phyloP scores from a whole-genome alignment of 192 early-diverging fungal species.

The Backusella australiensis region DNA sequence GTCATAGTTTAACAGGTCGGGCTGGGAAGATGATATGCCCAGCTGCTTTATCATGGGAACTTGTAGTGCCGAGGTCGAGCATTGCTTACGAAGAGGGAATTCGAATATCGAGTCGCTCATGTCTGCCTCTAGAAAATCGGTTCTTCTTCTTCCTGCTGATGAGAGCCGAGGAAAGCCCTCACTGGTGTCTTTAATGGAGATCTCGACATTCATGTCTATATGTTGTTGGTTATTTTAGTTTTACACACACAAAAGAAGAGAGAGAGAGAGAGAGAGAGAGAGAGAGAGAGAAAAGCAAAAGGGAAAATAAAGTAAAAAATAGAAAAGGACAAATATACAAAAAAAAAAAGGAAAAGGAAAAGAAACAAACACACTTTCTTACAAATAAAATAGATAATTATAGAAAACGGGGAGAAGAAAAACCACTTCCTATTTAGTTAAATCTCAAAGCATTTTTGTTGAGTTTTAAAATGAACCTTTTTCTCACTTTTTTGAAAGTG shows the following conservation, averaged over 20 bases:
- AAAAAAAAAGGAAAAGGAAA: background rate
- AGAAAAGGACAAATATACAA: background rate
- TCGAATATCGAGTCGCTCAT: conserved; percentile 15
- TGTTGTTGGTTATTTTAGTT: background rate
- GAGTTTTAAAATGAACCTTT: background rate
- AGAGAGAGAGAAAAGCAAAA: background rate
- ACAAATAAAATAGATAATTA: background rate
- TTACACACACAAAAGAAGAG: background rate
- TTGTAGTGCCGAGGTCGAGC: conserved; percentile 4
- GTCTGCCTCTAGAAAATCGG: conserved; percentile 10
- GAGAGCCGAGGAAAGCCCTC: background rate
- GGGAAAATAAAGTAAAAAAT: background rate
- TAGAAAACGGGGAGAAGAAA: background rate
- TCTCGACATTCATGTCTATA: background rate
- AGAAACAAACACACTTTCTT: background rate
- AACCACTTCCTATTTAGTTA: background rate
- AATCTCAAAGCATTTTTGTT: conserved; percentile 1
- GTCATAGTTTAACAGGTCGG: background rate
- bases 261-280: background rate
- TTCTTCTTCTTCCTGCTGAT: background rate
- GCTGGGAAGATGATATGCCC: background rate
- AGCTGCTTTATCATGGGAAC: background rate
- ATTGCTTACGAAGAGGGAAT: conserved; percentile 12
- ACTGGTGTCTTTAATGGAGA: background rate
- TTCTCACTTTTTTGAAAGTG: background rate